Evolutionary conservation across 2,329 filamentous ascomycete species (phyloP), one percentile per base, ranked within the genome.

Genomic region (Diaporthe destruens): DNA sequence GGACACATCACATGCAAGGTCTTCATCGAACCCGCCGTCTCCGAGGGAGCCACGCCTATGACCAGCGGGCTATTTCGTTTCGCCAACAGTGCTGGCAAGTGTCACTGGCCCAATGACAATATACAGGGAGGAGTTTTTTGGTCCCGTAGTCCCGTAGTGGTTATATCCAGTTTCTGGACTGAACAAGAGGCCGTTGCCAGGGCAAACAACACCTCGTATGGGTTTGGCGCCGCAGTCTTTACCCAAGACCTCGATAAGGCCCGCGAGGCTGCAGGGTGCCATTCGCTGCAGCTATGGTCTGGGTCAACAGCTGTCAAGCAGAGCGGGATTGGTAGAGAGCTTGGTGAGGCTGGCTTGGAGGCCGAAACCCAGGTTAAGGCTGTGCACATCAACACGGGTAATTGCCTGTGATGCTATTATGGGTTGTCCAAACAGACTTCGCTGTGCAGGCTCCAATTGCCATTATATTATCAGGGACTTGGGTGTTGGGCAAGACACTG

Each of bases 11-110:
- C n/a, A n/a, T n/a, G n/a, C n/a, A 85, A 94, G 25, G 85, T 85
- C 8, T 94, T 91, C 80, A 90, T 94, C 74, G 85, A 92, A 76
- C 78, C 85, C 36, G 92, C 91, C 18, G 91, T 91, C 79, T 85
- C 86, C 6, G 90, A 92, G 79, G 91, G 91, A 29, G 90, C 91
- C 0, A 91, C 85, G 0, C 82, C 93, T 12, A 84, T 86, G 29
- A 81, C 87, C 9, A 92, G 92, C 47, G 92, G 91, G 81, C 32
- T 82, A 80, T 77, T 82, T 79, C 70, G 75, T 82, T 36, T 76
- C 75, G 42, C 81, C 81, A 20, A 81, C 81, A 12, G 79, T 82
- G 11, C 81, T 82, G 65, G 80, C 79, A 44, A 75, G 81, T 59
- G 80, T 82, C 47, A 81, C 78, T 74, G 76, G 79, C 34, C 73